Evolutionary conservation across 192 early-diverging fungal species (phyloP).

Genomic region (Entomortierella lignicola): DNA sequence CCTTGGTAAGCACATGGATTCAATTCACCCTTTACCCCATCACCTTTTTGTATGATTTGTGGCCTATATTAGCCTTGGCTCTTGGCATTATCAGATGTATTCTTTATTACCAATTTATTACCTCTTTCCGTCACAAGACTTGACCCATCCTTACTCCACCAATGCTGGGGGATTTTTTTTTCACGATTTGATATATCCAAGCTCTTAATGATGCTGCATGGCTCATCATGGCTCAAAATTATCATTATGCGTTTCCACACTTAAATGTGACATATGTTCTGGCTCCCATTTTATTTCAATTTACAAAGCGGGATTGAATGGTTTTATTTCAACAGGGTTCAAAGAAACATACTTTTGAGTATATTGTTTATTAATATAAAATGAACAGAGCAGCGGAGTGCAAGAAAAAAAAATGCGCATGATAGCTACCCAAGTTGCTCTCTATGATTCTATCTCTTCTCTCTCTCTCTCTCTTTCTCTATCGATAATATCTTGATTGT

Average conservation of each 20-base stretch:
- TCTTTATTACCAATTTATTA: too few relatives aligned
- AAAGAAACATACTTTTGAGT: too few relatives aligned
- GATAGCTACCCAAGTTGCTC: background rate
- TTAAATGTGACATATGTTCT: constrained; percentile 8
- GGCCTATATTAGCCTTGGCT: too few relatives aligned
- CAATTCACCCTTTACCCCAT: too few relatives aligned
- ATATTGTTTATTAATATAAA: too few relatives aligned
- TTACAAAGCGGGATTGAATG: constrained; percentile 2
- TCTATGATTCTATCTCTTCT: background rate
- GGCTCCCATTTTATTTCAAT: constrained; percentile 10
- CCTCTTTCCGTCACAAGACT: too few relatives aligned
- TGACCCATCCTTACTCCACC: too few relatives aligned
- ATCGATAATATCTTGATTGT: constrained; percentile 2
- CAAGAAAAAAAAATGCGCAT: background rate
- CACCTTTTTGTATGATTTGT: too few relatives aligned
- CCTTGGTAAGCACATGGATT: constrained; percentile 70
- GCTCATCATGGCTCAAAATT: constrained; percentile 19
- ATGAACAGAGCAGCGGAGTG: background rate
- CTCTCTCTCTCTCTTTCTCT: background rate
- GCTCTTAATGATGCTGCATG: constrained; percentile 1
- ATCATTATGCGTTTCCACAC: constrained; percentile 2
- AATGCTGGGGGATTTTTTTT: too few relatives aligned
- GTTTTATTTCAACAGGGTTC: background rate
- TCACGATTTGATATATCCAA: background rate
- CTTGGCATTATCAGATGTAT: too few relatives aligned